Evolutionary conservation across 2,329 filamentous ascomycete species (phyloP), one percentile per base, ranked within the genome.

Genomic region (Nectriaceae sp.): DNA sequence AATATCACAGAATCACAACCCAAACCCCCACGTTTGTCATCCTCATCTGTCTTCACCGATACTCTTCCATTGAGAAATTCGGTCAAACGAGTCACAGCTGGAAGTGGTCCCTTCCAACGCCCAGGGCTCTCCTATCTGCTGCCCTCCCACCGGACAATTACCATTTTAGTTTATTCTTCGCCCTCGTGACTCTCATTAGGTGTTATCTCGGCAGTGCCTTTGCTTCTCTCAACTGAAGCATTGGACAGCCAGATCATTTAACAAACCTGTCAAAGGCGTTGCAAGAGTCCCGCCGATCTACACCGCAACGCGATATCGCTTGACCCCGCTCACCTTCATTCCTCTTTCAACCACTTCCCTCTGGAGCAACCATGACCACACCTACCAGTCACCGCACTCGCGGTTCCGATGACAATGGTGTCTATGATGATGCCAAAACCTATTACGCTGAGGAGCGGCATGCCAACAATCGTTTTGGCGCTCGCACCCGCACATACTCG

Each of bases 391-490:
- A 65, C 54, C 63, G 56, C 49, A 33, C 58, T 21, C 65, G 64
- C 50, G 68, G 70, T 35, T 77, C 74, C 6, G 69, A 72, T 41
- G 77, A 82, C 50, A 76, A 77, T 40, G 65, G 72, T 22, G 74
- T 82, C 40, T 83, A 72, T 55, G 79, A 81, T 50, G 79, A 82
- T 68, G 80, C 80, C 49, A 75, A 74, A 62, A 83, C 79, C 20
- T 84, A 84, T 62, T 84, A 84, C 55, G 70, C 77, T 26, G 75
- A 78, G 20, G 79, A 82, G 29, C 76, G 79, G 45, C 77, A 80
- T 46, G 77, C 80, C 54, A 67, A 66, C 46, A 74, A 76, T 56
- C 74, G 74, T 24, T 70, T 69, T 43, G 77, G 78, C 19, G 68
- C 71, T 35, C 75, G 80, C 42, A 79, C 76, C 16, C 74, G 79